phyloP scores from a whole-genome alignment of 1,284 basidiomycete genomes.

The Cryptococcus sp. region DNA sequence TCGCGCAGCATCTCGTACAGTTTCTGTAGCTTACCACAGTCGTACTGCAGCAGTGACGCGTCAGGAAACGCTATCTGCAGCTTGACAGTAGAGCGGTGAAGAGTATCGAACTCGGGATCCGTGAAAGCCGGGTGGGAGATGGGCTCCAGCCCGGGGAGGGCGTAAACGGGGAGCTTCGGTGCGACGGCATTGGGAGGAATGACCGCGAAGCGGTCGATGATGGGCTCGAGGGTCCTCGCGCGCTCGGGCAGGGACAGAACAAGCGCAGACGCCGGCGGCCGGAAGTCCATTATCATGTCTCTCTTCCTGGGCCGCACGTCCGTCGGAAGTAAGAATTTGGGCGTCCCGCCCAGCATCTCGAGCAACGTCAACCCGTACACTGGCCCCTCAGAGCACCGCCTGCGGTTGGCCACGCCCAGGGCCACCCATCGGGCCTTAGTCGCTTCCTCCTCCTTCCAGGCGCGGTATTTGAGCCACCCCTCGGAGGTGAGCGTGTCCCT shows the following conservation, averaged over 20 bases:
- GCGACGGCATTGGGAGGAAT: constrained; percentile 78
- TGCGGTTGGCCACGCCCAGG: constrained; percentile 67
- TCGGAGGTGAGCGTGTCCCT: constrained; percentile 69
- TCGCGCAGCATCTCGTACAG: constrained; percentile 74
- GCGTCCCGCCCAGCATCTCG: constrained; percentile 48
- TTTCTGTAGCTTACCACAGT: constrained; percentile 92
- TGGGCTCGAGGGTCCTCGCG: constrained; percentile 56
- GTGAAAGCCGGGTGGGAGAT: constrained; percentile 38
- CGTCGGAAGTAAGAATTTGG: constrained; percentile 60
- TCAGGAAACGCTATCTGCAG: constrained; percentile 94
- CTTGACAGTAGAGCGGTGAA: constrained; percentile 74
- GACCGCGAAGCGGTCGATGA: constrained; percentile 75
- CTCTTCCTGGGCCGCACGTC: constrained; percentile 50
- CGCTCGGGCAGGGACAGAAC: constrained; percentile 67
- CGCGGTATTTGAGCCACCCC: constrained; percentile 64
- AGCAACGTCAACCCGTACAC: constrained; percentile 66
- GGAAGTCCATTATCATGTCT: constrained; percentile 48
- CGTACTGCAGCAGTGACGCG: constrained; percentile 84
- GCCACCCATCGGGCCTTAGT: constrained; percentile 65
- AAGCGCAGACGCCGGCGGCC: constrained; percentile 47
- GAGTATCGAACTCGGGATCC: constrained; percentile 58
- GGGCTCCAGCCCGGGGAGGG: constrained; percentile 38
- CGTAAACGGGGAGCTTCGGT: constrained; percentile 61
- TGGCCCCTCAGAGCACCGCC: constrained; percentile 65
- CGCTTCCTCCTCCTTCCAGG: constrained; percentile 58